Evolutionary conservation across 257 asterid genomes (phyloP).

Genomic region (Scutellaria minor): DNA sequence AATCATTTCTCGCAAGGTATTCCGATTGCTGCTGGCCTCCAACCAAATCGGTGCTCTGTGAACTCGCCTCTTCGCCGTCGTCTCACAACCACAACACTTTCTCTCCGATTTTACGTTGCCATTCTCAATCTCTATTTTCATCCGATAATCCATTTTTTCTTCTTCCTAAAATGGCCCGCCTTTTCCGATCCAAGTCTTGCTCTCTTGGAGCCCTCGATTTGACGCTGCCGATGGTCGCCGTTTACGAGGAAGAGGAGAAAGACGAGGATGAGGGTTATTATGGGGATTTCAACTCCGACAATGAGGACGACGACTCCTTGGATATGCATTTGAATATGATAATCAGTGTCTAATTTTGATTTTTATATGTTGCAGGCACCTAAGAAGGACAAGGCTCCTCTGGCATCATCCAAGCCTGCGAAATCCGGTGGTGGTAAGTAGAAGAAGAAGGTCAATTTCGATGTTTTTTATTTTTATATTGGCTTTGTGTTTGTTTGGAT

Average conservation of each 20-base stretch:
- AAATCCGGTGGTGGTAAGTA: slow-evolving; percentile 94
- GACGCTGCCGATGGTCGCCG: too few relatives aligned
- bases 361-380: slow-evolving; percentile 66
- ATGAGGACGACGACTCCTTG: neutral
- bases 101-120: slow-evolving; percentile 37
- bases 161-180: slow-evolving; percentile 56
- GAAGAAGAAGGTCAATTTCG: slow-evolving; percentile 78
- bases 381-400: slow-evolving; percentile 88
- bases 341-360: neutral
- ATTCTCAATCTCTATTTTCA: neutral
- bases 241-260: slow-evolving; percentile 23
- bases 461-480: neutral
- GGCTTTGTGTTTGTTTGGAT: neutral
- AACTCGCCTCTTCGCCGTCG: slow-evolving; percentile 5
- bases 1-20: too few relatives aligned
- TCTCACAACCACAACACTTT: neutral
- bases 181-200: slow-evolving; percentile 80
- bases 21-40: too few relatives aligned
- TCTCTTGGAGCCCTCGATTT: neutral
- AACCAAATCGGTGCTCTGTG: slow-evolving; percentile 1
- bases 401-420: slow-evolving; percentile 91
- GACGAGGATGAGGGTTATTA: slow-evolving; percentile 49
- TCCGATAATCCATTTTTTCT: slow-evolving; percentile 27
- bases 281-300: slow-evolving; percentile 38
- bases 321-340: neutral